phyloP scores from a whole-genome alignment of 352 stramenopile species.

The Lagenidium giganteum region DNA sequence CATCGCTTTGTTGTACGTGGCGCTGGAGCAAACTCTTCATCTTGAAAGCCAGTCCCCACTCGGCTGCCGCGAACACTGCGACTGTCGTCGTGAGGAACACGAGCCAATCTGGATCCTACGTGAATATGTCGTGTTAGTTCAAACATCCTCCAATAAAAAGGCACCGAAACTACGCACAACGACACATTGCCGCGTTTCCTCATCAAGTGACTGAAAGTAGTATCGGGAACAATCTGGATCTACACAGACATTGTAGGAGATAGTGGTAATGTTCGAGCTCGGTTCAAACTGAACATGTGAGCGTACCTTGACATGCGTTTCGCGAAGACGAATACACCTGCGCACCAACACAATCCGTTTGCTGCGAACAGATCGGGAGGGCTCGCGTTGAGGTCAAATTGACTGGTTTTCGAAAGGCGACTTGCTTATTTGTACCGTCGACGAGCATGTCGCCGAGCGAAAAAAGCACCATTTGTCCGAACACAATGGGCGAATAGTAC shows the following conservation, averaged over 20 bases:
- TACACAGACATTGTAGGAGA: conserved; percentile 15
- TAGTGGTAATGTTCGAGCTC: too few relatives aligned
- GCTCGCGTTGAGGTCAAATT: not conserved
- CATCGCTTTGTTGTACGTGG: too few relatives aligned
- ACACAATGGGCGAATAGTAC: conserved; percentile 51
- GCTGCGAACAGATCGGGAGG: conserved; percentile 13
- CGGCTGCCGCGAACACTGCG: conserved; percentile 27
- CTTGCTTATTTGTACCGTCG: conserved; percentile 33
- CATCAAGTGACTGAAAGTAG: conserved; percentile 56
- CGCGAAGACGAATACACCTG: conserved; percentile 30
- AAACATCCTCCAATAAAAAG: too few relatives aligned
- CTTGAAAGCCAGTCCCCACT: conserved; percentile 33
- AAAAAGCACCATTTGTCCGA: conserved; percentile 51
- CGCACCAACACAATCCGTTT: conserved; percentile 25
- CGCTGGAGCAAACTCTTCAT: too few relatives aligned
- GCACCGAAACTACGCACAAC: conserved; percentile 39
- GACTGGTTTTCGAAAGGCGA: conserved; percentile 9
- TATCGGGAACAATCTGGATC: conserved; percentile 57
- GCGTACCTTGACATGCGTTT: conserved; percentile 49
- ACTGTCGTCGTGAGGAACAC: conserved; percentile 26
- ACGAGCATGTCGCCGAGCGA: conserved; percentile 36
- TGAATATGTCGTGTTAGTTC: too few relatives aligned
- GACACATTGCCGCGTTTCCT: conserved; percentile 32
- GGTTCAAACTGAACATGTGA: too few relatives aligned
- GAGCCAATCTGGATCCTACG: conserved; percentile 34